Conservation (phyloP, 257 asterid species). For the Cynanchum wilfordii region DNA sequence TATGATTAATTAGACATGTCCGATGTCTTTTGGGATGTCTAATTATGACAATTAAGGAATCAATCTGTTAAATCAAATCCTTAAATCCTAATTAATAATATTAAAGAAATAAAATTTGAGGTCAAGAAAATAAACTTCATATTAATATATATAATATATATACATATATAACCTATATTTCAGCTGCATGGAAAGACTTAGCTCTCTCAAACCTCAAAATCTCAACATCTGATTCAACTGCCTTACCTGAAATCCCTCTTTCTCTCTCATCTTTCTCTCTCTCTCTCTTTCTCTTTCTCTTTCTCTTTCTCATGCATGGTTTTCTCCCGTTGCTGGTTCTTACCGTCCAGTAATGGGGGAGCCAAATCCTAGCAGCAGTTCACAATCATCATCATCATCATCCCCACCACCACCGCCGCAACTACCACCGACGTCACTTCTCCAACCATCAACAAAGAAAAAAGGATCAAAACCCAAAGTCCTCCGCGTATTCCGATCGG, state of each 20-base stretch:
- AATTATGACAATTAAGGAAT: too few relatives aligned
- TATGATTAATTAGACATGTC: too few relatives aligned
- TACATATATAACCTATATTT: neutral
- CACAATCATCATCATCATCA: slow-evolving; percentile 24
- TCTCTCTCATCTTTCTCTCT: neutral
- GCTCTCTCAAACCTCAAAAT: neutral
- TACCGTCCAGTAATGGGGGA: slow-evolving; percentile 62
- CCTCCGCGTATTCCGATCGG: slow-evolving; percentile 56
- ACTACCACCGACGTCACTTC: slow-evolving; percentile 39
- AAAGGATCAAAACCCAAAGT: slow-evolving; percentile 29
- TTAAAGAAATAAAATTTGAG: too few relatives aligned
- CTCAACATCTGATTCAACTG: slow-evolving; percentile 3
- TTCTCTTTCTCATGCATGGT: slow-evolving; percentile 19
- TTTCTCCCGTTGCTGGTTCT: slow-evolving; percentile 34
- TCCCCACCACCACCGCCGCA: slow-evolving; percentile 31
- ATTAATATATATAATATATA: too few relatives aligned
- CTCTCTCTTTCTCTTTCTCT: neutral
- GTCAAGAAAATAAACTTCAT: too few relatives aligned
- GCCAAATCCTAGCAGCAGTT: slow-evolving; percentile 20
- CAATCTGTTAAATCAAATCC: too few relatives aligned
- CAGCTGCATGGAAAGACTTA: neutral
- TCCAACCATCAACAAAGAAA: slow-evolving; percentile 51
- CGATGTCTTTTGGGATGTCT: too few relatives aligned
- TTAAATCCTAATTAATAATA: too few relatives aligned
- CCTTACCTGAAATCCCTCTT: slow-evolving; percentile 1